These are phyloP conservation scores for Kazachstania psychrophila DNA, from an alignment of 805 yeast species.

Conservation along the genomic window DNA sequence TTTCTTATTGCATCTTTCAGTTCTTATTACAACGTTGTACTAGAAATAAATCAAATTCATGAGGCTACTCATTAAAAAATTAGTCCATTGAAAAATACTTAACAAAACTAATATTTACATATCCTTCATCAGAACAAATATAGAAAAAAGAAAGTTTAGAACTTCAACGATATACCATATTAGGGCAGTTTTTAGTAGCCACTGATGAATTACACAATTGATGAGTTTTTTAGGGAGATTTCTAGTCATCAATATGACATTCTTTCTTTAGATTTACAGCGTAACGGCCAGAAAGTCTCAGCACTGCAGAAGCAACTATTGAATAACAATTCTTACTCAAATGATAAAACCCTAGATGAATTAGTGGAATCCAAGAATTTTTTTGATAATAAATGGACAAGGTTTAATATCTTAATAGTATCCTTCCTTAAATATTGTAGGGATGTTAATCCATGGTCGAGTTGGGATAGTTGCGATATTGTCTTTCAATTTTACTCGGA, in stretches of 20 bases:
- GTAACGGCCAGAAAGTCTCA: conserved; percentile 29
- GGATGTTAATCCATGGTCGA: conserved; percentile 46
- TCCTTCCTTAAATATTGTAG: conserved; percentile 41
- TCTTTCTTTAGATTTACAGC: conserved; percentile 23
- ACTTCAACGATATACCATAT: no score
- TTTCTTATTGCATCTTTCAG: no score
- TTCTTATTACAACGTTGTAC: no score
- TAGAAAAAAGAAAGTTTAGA: no score
- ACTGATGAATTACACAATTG: conserved; percentile 10
- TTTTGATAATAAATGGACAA: conserved; percentile 17
- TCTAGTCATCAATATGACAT: conserved; percentile 12
- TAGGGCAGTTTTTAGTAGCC: not conserved
- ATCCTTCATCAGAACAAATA: no score
- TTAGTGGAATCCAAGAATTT: conserved; percentile 13
- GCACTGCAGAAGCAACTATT: conserved; percentile 29
- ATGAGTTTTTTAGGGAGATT: conserved; percentile 16
- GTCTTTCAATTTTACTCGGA: conserved; percentile 35
- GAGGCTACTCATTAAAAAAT: no score
- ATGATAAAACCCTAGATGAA: conserved; percentile 12
- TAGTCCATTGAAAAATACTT: no score
- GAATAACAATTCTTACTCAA: not conserved
- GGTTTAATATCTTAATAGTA: conserved; percentile 38
- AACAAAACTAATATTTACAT: no score
- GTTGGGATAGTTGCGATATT: conserved; percentile 42
- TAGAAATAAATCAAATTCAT: no score